A percentile compares a stretch with the other conserved stretches of the same genome.
Conservation (phyloP, 352 stramenopile genomes). For the Phytophthora fragariae region DNA sequence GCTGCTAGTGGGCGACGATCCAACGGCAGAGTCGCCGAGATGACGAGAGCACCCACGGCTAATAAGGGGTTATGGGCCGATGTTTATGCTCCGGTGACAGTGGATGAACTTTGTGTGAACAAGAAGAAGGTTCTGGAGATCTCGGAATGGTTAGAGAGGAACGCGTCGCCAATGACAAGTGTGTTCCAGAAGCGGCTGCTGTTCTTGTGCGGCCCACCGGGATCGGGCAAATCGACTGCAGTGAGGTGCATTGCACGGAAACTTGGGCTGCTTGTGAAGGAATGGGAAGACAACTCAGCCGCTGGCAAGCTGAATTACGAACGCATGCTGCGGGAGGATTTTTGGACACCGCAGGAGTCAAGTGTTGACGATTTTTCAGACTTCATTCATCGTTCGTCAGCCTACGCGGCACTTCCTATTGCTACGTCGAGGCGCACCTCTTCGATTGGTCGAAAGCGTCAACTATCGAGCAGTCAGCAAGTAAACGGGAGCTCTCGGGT, state of each 20-base stretch:
- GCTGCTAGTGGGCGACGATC: not conserved
- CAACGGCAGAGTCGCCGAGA: slow-evolving; percentile 10
- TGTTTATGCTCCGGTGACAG: slow-evolving; percentile 41
- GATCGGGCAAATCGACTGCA: slow-evolving; percentile 84
- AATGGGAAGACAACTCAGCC: slow-evolving; percentile 80
- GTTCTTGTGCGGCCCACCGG: slow-evolving; percentile 83
- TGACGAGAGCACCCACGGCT: not conserved
- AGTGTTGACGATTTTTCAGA: slow-evolving; percentile 77
- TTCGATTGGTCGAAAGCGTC: slow-evolving; percentile 29
- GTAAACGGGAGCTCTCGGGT: not conserved
- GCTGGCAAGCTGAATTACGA: slow-evolving; percentile 64
- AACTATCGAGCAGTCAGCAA: slow-evolving; percentile 22
- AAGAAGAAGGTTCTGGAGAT: slow-evolving; percentile 88
- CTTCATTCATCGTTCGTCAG: slow-evolving; percentile 77
- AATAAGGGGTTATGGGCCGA: slow-evolving; percentile 60
- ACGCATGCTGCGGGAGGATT: slow-evolving; percentile 58
- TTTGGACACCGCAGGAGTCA: slow-evolving; percentile 57
- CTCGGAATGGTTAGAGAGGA: slow-evolving; percentile 59
- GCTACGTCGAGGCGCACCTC: slow-evolving; percentile 28
- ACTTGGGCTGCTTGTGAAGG: slow-evolving; percentile 59
- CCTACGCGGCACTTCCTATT: slow-evolving; percentile 69
- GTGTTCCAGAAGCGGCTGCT: slow-evolving; percentile 64
- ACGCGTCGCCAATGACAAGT: slow-evolving; percentile 28
- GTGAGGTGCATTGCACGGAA: slow-evolving; percentile 63
- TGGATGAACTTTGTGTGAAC: slow-evolving; percentile 83